A percentile compares a stretch with the other conserved stretches of the same genome.
phyloP scores from a whole-genome alignment of 345 rosid genomes.

The Lenwebbia sp. region DNA sequence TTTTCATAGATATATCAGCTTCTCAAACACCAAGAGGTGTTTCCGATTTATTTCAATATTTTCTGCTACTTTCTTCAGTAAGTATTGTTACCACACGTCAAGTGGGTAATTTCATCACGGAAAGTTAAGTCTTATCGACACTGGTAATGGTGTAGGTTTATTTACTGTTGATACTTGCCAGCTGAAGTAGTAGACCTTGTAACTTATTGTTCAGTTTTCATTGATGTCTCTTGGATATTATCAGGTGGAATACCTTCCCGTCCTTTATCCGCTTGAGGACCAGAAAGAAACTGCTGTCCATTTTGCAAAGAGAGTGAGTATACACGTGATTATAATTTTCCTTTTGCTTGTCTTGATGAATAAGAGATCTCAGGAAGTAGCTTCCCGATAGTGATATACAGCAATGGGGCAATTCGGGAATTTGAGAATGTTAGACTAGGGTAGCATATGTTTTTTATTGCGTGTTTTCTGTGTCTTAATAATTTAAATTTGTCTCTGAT shows the following conservation, averaged over 20 bases:
- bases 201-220: not conserved
- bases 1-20: not conserved
- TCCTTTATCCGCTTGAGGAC: conserved; percentile 51
- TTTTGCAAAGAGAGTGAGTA: conserved; percentile 74
- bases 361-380: not conserved
- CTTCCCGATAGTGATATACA: not conserved
- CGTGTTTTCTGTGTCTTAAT: not conserved
- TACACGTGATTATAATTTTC: not conserved
- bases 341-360: not conserved
- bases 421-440: not conserved
- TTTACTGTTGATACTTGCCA: not conserved
- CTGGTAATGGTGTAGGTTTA: not conserved
- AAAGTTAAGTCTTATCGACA: not conserved
- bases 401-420: not conserved
- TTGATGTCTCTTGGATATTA: conserved; percentile 2
- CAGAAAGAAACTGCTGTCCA: conserved; percentile 53
- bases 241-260: conserved; percentile 91
- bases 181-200: not conserved
- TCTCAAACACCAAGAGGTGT: not conserved
- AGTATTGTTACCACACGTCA: not conserved
- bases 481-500: not conserved
- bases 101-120: not conserved
- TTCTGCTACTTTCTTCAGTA: not conserved
- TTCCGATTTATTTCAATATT: not conserved
- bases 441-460: not conserved